Conservation (phyloP, 768 basidiomycete species). For the Boletus huronensis region DNA sequence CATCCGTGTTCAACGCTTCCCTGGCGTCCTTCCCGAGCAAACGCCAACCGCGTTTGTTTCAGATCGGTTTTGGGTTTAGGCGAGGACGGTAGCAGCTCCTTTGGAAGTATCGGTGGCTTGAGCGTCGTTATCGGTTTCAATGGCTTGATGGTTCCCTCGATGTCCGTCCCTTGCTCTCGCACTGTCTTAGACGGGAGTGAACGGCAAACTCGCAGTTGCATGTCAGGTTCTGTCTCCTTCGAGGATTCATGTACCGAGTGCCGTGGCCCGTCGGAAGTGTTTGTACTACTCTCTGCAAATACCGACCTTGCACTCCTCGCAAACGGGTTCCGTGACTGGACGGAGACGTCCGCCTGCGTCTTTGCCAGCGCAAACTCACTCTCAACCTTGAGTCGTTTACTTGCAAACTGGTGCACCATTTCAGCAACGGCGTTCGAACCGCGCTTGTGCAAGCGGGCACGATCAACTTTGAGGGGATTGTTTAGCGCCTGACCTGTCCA, state of each 20-base stretch:
- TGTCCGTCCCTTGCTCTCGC: background rate
- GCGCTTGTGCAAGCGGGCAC: slow-evolving; percentile 25
- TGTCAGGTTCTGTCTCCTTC: background rate
- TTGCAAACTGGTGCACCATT: slow-evolving; percentile 20
- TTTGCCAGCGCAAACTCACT: slow-evolving; percentile 21
- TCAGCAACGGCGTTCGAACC: slow-evolving; percentile 17
- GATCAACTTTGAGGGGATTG: slow-evolving; percentile 19
- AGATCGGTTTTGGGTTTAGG: slow-evolving; percentile 5
- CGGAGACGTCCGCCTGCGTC: background rate
- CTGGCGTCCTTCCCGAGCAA: slow-evolving; percentile 4
- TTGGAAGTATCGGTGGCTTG: slow-evolving; percentile 29
- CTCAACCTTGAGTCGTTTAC: slow-evolving; percentile 21
- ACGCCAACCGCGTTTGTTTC: slow-evolving; percentile 23
- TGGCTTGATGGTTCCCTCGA: slow-evolving; percentile 5
- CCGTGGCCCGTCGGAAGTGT: background rate
- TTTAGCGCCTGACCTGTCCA: slow-evolving; percentile 5
- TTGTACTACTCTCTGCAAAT: slow-evolving; percentile 13
- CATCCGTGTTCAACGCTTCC: background rate
- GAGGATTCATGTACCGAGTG: background rate
- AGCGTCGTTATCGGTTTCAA: slow-evolving; percentile 31
- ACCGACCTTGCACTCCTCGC: slow-evolving; percentile 11
- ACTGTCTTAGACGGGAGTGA: slow-evolving; percentile 7
- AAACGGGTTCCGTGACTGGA: slow-evolving; percentile 25
- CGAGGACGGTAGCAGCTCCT: slow-evolving; percentile 16
- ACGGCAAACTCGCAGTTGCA: slow-evolving; percentile 2